Conservation (phyloP, 805 yeast genomes). For the Pichia insulana region DNA sequence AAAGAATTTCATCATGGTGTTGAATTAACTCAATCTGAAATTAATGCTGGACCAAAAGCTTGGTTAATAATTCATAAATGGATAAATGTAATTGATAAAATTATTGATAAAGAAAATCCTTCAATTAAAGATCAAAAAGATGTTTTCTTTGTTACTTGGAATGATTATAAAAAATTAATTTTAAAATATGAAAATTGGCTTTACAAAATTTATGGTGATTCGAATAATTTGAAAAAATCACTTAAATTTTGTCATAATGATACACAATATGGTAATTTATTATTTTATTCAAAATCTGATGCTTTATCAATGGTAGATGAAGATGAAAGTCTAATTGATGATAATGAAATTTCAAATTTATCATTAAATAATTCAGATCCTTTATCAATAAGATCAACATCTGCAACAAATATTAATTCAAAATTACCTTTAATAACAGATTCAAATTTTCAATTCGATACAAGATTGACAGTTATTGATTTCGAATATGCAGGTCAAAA, state of each 20-base stretch:
- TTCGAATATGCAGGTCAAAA: conserved; percentile 94
- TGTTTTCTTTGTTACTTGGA: conserved; percentile 40
- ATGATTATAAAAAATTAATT: conserved; percentile 40
- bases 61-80: conserved; percentile 71
- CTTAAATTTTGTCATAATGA: conserved; percentile 91
- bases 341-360: conserved; percentile 13
- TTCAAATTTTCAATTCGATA: conserved; percentile 34
- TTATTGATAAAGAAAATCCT: conserved; percentile 29
- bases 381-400: not conserved
- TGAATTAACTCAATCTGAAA: conserved; percentile 50
- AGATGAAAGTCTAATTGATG: conserved; percentile 9
- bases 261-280: conserved; percentile 89
- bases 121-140: conserved; percentile 28
- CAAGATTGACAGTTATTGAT: conserved; percentile 84
- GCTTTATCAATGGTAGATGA: conserved; percentile 22
- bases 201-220: conserved; percentile 36
- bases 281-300: conserved; percentile 38
- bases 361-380: conserved; percentile 10
- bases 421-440: conserved; percentile 25
- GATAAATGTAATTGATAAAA: conserved; percentile 40
- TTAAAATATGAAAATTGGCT: conserved; percentile 57
- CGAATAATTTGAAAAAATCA: conserved; percentile 32
- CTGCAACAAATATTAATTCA: conserved; percentile 5
- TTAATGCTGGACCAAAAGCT: conserved; percentile 49
- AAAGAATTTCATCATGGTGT: conserved; percentile 84